Evolutionary conservation across 805 yeast genomes (phyloP), one percentile per base, ranked within the genome.

Genomic region (Saccharomycopsis fibuligera): DNA sequence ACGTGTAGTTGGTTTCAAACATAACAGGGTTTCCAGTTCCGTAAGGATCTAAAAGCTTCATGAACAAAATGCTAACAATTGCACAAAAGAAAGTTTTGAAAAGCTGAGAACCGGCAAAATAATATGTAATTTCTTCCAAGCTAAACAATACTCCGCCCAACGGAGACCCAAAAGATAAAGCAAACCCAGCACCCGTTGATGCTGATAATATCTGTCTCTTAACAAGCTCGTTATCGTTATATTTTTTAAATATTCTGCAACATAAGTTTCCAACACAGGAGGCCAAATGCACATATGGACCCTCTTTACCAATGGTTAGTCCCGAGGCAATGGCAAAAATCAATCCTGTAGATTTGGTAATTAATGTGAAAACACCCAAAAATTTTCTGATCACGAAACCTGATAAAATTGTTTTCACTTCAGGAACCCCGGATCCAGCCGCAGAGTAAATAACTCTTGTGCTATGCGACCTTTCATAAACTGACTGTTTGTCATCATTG

Each of bases 241-340:
- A 75, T 55, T 67, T 69, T 1, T 69, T 64, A 55, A 75, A 76
- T 33, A 67, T 54, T 35, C 83, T 61, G 37, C 75, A 63, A n/a
- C 69, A 57, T 17, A 78, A 69, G 55, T 78, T 78, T 3, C 83
- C 83, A 21, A 75, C 78, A 54, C 78, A 74, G 2, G 81, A 67
- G 0, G 82, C 79, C 41, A 78, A 65, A 59, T 78, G 83, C 21
- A 78, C 83, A 56, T 70, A 78, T 0, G 83, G 83, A 2, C 83
- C 83, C 50, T 78, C 83, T 59, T 78, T 78, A 1, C 83, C 83
- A 8, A 78, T 61, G 10, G 75, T 62, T 65, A 78, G 64, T 1
- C 83, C 83, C 0, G 81, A 74, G 0, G 81, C 77, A 35, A 78
- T 75, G 3, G 81, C 74, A 33, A 76, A 66, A 1, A 76, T 65